Percentiles rank a stretch among this genome's conserved stretches.
These are phyloP conservation scores for Suillus clintonianus DNA, from an alignment of 768 basidiomycete genomes.

Conservation along the genomic window DNA sequence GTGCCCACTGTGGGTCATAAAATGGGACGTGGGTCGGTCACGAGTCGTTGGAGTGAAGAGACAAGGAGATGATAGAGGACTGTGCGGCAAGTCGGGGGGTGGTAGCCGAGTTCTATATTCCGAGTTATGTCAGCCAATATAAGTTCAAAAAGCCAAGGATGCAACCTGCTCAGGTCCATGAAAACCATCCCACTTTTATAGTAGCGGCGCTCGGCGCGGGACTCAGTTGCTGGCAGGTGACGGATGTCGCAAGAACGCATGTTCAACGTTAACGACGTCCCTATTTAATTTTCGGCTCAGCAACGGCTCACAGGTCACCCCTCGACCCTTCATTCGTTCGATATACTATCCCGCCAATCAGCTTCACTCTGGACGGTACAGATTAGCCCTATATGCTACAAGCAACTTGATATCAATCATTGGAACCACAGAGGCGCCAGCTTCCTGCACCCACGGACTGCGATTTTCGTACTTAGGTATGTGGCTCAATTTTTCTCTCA, in stretches of 20 bases:
- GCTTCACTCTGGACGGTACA: neutral
- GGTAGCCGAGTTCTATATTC: neutral
- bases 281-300: neutral
- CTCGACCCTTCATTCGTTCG: neutral
- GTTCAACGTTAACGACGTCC: neutral
- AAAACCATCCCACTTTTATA: neutral
- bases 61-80: conserved; percentile 6
- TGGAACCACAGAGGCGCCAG: neutral
- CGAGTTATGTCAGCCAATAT: conserved; percentile 2
- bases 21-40: neutral
- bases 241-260: neutral
- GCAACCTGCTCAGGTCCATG: neutral
- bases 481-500: neutral
- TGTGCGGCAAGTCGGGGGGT: neutral
- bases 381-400: neutral
- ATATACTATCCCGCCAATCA: neutral
- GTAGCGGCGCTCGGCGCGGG: neutral
- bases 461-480: neutral
- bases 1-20: conserved; percentile 6
- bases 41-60: neutral
- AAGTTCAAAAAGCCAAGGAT: neutral
- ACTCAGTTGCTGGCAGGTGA: neutral
- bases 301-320: neutral
- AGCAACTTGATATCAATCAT: neutral
- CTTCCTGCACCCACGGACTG: neutral